Conservation (phyloP, 257 asterid species). For the Gardenia jasminoides region DNA sequence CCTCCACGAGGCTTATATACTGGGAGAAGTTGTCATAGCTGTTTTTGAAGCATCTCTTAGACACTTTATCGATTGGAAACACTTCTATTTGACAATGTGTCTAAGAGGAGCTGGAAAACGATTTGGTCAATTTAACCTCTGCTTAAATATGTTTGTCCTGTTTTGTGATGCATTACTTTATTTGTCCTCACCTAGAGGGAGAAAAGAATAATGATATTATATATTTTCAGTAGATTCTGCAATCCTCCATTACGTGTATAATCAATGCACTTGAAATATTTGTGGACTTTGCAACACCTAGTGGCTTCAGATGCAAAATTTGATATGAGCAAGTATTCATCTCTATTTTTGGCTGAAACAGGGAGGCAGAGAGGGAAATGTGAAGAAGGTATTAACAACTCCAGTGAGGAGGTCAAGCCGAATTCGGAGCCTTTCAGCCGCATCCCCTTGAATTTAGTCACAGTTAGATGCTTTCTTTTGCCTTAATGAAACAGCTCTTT, state of each 20-base stretch:
- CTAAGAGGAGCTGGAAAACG: background rate
- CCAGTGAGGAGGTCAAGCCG: conserved; percentile 76
- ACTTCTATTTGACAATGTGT: no score
- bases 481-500: conserved; percentile 9
- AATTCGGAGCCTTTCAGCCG: conserved; percentile 45
- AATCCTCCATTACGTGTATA: no score
- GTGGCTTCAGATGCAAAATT: background rate
- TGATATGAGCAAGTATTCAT: background rate
- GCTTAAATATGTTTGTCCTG: background rate
- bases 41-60: background rate
- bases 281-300: no score
- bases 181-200: background rate
- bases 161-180: background rate
- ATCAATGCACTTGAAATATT: no score
- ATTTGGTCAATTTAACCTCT: background rate
- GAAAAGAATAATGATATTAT: background rate
- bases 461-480: no score
- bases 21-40: background rate
- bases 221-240: background rate
- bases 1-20: background rate
- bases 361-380: conserved; percentile 47
- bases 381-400: conserved; percentile 34
- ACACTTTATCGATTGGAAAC: background rate
- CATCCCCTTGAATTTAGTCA: conserved; percentile 44
- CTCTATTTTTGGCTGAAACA: conserved; percentile 25